Evolutionary conservation across 345 rosid genomes (phyloP).

Genomic region (Sonneratia caseolaris): DNA sequence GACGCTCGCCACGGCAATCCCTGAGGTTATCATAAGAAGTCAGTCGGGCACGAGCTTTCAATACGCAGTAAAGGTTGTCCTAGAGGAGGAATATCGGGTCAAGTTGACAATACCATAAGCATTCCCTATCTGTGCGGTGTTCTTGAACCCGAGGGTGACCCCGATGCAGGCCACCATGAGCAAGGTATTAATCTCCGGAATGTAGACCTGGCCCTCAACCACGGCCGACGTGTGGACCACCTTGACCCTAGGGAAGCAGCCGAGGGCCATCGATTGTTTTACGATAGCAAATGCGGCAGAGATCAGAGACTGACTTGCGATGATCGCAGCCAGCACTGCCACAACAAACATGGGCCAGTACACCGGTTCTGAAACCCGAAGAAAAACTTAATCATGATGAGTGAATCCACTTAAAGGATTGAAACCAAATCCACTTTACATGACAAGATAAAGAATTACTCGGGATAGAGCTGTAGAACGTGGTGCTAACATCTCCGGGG

Average conservation of each 20-base stretch:
- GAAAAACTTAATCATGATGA: not conserved
- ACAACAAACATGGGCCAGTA: slow-evolving; percentile 27
- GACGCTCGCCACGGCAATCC: slow-evolving; percentile 23
- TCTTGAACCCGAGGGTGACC: slow-evolving; percentile 26
- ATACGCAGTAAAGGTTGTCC: not conserved
- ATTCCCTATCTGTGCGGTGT: slow-evolving; percentile 20
- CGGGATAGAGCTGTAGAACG: slow-evolving; percentile 23
- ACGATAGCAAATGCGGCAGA: slow-evolving; percentile 25
- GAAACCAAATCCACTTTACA: not conserved
- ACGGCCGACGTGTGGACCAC: slow-evolving; percentile 21
- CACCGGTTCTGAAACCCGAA: slow-evolving; percentile 12
- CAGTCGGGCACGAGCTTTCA: not conserved
- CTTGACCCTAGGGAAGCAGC: slow-evolving; percentile 25
- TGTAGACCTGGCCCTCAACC: slow-evolving; percentile 24
- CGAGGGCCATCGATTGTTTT: slow-evolving; percentile 22
- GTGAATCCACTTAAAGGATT: not conserved
- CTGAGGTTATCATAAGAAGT: slow-evolving; percentile 1
- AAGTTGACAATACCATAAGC: slow-evolving; percentile 21
- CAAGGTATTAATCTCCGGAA: slow-evolving; percentile 23
- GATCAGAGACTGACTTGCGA: slow-evolving; percentile 28
- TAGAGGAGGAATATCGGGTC: not conserved
- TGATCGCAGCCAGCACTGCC: slow-evolving; percentile 21
- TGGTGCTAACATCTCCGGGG: not conserved
- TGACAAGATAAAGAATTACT: slow-evolving; percentile 6
- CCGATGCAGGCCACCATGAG: slow-evolving; percentile 27